A percentile compares a stretch with the other conserved stretches of the same genome.
phyloP scores from a whole-genome alignment of 1,284 basidiomycete species.

The Trametes hirsuta region DNA sequence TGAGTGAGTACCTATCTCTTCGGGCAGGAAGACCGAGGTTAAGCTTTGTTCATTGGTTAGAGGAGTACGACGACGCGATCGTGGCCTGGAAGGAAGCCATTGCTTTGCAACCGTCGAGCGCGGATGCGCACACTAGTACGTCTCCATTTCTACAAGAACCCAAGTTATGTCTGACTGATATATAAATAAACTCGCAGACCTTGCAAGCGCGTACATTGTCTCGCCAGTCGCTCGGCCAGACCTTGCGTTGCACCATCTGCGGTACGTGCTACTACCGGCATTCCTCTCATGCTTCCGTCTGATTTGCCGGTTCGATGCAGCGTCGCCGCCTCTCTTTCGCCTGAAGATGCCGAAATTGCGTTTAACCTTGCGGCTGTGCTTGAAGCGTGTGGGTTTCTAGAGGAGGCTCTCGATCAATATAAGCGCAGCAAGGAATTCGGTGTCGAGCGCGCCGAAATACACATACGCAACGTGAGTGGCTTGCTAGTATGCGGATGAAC shows the following conservation, averaged over 20 bases:
- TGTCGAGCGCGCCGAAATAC: slow-evolving; percentile 84
- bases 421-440: slow-evolving; percentile 77
- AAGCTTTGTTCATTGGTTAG: slow-evolving; percentile 41
- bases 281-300: not conserved
- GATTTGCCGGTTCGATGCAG: slow-evolving; percentile 43
- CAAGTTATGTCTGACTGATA: slow-evolving; percentile 8
- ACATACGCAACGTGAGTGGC: slow-evolving; percentile 77
- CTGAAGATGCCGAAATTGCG: slow-evolving; percentile 93
- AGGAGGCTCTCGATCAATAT: slow-evolving; percentile 82
- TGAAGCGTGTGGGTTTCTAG: slow-evolving; percentile 81
- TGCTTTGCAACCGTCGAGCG: slow-evolving; percentile 78
- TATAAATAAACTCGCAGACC: slow-evolving; percentile 51
- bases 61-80: slow-evolving; percentile 87
- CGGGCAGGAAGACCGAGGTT: slow-evolving; percentile 17
- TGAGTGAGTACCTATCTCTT: slow-evolving; percentile 56
- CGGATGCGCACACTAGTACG: slow-evolving; percentile 93
- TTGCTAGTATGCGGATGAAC: slow-evolving; percentile 7
- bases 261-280: slow-evolving; percentile 50
- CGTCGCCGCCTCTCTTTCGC: slow-evolving; percentile 82
- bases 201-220: slow-evolving; percentile 94
- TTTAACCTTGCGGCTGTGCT: slow-evolving; percentile 93
- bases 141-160: slow-evolving; percentile 25
- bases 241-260: slow-evolving; percentile 87
- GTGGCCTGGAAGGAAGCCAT: slow-evolving; percentile 88
- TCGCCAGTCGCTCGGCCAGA: slow-evolving; percentile 85